These are phyloP conservation scores for Diplocarpon rosae DNA, from an alignment of 2,329 filamentous ascomycete species.

Conservation along the genomic window DNA sequence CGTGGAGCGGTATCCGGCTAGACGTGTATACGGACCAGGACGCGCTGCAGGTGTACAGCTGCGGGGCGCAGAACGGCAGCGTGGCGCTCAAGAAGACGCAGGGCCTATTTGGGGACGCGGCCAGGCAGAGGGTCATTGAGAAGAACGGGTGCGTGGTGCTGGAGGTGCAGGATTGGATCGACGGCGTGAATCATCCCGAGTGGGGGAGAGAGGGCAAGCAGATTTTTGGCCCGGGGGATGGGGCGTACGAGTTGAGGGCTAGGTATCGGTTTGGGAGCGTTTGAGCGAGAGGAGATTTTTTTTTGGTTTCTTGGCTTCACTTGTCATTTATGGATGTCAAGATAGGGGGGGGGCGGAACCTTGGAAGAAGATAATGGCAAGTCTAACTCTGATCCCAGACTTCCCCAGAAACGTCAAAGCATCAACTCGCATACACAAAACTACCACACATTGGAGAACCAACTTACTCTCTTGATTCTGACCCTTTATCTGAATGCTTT, in stretches of 20 bases:
- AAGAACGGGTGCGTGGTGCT: slow-evolving; percentile 81
- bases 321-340: too few species aligned
- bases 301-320: too few species aligned
- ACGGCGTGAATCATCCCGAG: slow-evolving; percentile 82
- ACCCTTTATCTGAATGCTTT: too few species aligned
- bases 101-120: slow-evolving; percentile 43
- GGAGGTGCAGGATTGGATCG: slow-evolving; percentile 90
- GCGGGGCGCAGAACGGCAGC: slow-evolving; percentile 62
- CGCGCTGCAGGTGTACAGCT: slow-evolving; percentile 81
- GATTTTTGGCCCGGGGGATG: slow-evolving; percentile 46
- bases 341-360: too few species aligned
- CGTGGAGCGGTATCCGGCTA: slow-evolving; percentile 72
- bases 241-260: slow-evolving; percentile 51
- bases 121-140: slow-evolving; percentile 51
- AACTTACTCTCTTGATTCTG: too few species aligned
- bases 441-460: too few species aligned
- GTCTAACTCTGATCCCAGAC: too few species aligned
- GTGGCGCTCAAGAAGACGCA: slow-evolving; percentile 60
- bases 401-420: too few species aligned
- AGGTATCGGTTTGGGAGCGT: slow-evolving; percentile 41
- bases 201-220: slow-evolving; percentile 62
- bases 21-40: slow-evolving; percentile 77
- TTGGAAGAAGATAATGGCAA: too few species aligned
- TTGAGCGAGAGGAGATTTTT: too few species aligned
- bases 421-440: too few species aligned